A percentile compares a stretch with the other conserved stretches of the same genome.
Conservation (phyloP, 2,329 filamentous ascomycete species). For the Epichloe gansuensis region DNA sequence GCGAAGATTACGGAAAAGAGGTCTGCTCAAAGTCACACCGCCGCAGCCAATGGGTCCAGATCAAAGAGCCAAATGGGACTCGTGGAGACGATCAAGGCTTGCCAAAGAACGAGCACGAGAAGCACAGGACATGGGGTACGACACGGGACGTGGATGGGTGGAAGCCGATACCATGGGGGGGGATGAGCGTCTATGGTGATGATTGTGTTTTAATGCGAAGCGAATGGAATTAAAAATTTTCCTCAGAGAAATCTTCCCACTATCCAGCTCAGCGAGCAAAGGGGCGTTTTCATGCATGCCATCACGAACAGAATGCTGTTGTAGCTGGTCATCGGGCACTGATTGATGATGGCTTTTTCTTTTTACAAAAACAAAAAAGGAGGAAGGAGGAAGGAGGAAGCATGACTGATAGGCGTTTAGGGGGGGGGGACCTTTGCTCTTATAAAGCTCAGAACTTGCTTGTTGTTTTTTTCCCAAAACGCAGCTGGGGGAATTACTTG, state of each 20-base stretch:
- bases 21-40: slow-evolving; percentile 23
- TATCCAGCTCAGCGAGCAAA: not conserved
- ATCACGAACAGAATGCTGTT: not conserved
- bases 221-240: not conserved
- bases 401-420: too few relatives aligned
- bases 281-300: not conserved
- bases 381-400: too few relatives aligned
- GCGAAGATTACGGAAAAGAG: slow-evolving; percentile 37
- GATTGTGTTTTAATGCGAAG: not conserved
- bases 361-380: not conserved
- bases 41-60: slow-evolving; percentile 25
- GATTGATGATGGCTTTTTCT: not conserved
- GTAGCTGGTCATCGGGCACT: too few relatives aligned
- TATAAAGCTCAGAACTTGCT: too few relatives aligned
- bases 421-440: too few relatives aligned
- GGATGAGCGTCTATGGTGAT: slow-evolving; percentile 14
- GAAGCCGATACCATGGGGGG: slow-evolving; percentile 16
- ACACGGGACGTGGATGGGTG: slow-evolving; percentile 16
- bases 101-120: slow-evolving; percentile 28
- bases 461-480: too few relatives aligned
- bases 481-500: too few relatives aligned
- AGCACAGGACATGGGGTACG: slow-evolving; percentile 27
- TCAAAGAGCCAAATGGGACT: slow-evolving; percentile 29
- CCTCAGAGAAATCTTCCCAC: not conserved
- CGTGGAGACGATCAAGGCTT: slow-evolving; percentile 29